Evolutionary conservation across 108 stramenopile species (phyloP).

Genomic region (Skeletonema potamos): DNA sequence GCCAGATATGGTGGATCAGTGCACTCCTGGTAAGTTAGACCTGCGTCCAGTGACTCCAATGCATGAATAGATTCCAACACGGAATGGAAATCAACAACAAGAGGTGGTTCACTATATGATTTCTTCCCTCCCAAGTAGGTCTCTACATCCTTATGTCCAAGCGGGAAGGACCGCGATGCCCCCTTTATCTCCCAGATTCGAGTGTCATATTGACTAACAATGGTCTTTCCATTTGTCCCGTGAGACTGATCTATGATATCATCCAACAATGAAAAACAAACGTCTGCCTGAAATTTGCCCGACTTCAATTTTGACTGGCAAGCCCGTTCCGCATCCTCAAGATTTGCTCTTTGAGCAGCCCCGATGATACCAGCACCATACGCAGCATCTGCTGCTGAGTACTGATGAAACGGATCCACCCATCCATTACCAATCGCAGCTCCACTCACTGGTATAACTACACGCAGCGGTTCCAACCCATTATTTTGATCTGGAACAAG

Average conservation of each 20-base stretch:
- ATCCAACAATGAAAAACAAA: conserved; percentile 86
- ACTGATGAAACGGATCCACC: conserved; percentile 92
- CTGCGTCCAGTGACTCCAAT: conserved; percentile 50
- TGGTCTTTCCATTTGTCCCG: conserved; percentile 36
- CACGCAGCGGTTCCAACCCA: conserved; percentile 30
- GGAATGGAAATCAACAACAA: conserved; percentile 29
- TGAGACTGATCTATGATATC: conserved; percentile 62
- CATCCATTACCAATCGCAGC: conserved; percentile 83
- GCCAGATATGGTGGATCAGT: conserved; percentile 93
- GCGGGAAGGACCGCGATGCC: conserved; percentile 69
- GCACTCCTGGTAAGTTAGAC: conserved; percentile 85
- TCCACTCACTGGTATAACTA: conserved; percentile 58
- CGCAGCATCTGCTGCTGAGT: conserved; percentile 86
- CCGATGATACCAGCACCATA: conserved; percentile 87
- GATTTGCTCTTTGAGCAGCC: conserved; percentile 60
- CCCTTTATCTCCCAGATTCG: conserved; percentile 49
- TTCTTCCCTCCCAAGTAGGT: conserved; percentile 64
- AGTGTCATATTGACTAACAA: conserved; percentile 81
- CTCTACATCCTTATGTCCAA: conserved; percentile 88
- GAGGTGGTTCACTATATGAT: conserved; percentile 24
- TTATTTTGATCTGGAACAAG: conserved; percentile 14
- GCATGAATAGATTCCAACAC: conserved; percentile 88
- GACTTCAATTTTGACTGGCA: conserved; percentile 68
- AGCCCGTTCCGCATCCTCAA: conserved; percentile 64
- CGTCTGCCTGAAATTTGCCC: conserved; percentile 39